phyloP scores from a whole-genome alignment of 139 green algal species.

The Chlamydomonas schloesseri region DNA sequence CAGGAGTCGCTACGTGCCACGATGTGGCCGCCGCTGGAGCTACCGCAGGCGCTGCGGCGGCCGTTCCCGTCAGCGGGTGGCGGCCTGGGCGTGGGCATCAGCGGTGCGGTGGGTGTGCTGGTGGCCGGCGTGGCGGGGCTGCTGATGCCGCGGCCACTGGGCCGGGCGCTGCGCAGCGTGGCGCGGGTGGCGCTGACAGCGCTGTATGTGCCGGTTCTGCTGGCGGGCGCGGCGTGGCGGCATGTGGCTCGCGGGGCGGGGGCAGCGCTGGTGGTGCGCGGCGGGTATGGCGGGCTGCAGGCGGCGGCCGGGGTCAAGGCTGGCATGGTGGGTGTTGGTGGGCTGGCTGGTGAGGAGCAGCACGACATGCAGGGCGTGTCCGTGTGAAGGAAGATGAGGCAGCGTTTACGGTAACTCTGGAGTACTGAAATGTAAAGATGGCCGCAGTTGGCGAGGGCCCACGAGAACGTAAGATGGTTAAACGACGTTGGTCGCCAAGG shows the following conservation, averaged over 20 bases:
- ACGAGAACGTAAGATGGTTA: no score
- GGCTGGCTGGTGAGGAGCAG: no score
- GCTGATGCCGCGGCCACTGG: not conserved
- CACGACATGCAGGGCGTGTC: no score
- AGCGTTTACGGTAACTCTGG: no score
- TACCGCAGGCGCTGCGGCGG: conserved; percentile 1
- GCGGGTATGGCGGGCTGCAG: not conserved
- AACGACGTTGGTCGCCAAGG: no score
- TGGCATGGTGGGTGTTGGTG: no score
- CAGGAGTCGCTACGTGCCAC: not conserved
- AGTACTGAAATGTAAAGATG: no score
- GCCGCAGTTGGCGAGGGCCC: no score
- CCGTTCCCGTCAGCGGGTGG: not conserved
- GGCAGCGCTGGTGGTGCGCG: not conserved
- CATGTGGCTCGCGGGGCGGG: not conserved
- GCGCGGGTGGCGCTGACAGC: not conserved
- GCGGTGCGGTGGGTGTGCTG: not conserved
- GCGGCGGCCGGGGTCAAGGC: no score
- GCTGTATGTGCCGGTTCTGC: not conserved
- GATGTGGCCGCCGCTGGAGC: conserved; percentile 7
- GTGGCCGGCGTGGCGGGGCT: not conserved
- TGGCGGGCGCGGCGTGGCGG: not conserved
- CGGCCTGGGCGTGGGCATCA: not conserved
- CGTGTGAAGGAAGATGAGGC: no score
- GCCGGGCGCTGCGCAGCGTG: not conserved